phyloP scores from a whole-genome alignment of 1,139 yeast genomes.

The Zygoascus meyerae region DNA sequence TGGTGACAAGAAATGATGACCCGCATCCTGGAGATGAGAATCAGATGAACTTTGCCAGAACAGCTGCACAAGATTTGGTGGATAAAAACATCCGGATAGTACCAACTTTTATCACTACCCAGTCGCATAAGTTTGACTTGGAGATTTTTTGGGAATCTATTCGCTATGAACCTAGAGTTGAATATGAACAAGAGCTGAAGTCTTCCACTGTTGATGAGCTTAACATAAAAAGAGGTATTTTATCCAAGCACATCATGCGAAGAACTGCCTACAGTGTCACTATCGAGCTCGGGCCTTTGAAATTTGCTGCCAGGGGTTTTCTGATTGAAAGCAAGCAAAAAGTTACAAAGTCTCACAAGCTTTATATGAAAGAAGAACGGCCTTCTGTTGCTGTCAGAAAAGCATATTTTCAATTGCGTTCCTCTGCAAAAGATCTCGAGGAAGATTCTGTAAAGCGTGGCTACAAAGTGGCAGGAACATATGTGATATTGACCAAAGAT shows the following conservation, averaged over 20 bases:
- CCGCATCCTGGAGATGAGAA: constrained; percentile 38
- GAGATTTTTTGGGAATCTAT: constrained; percentile 50
- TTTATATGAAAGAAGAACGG: constrained; percentile 49
- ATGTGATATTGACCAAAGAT: constrained; percentile 31
- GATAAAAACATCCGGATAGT: constrained; percentile 41
- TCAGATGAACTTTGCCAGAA: constrained; percentile 44
- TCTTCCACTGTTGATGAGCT: constrained; percentile 44
- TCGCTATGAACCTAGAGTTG: constrained; percentile 12
- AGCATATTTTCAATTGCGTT: constrained; percentile 36
- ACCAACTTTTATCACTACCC: constrained; percentile 56
- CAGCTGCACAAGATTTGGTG: constrained; percentile 49
- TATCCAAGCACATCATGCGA: constrained; percentile 51
- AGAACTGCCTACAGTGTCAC: constrained; percentile 60
- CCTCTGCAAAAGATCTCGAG: constrained; percentile 42
- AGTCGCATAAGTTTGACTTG: constrained; percentile 42
- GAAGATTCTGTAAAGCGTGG: constrained; percentile 36
- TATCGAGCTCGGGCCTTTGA: constrained; percentile 44
- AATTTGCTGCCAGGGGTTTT: constrained; percentile 68
- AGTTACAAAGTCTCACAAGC: constrained; percentile 39
- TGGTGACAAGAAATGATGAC: constrained; percentile 56
- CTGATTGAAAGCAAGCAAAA: constrained; percentile 54
- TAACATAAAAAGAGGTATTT: constrained; percentile 37
- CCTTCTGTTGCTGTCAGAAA: constrained; percentile 51
- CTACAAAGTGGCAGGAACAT: constrained; percentile 41
- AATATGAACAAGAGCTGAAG: constrained; percentile 13